Conservation (phyloP, 2,329 filamentous ascomycete species). For the Paraphoma chrysanthemicola region DNA sequence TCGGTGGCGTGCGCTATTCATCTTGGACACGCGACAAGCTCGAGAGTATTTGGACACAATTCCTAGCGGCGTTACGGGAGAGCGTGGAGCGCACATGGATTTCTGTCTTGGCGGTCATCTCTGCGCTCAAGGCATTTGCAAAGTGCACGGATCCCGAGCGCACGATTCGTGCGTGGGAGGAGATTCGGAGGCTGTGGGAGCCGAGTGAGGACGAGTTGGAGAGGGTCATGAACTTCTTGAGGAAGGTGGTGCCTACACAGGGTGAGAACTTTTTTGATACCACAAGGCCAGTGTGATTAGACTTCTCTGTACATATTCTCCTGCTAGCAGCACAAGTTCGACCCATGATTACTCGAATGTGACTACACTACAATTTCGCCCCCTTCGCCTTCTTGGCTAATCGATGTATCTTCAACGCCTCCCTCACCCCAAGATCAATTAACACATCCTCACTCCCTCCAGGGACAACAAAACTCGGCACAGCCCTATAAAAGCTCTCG, state of each 20-base stretch:
- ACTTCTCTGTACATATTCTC: not conserved
- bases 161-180: slow-evolving; percentile 63
- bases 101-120: slow-evolving; percentile 31
- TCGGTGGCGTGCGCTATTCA: slow-evolving; percentile 71
- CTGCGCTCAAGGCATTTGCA: slow-evolving; percentile 63
- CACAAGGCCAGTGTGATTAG: not conserved
- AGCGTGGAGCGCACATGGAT: slow-evolving; percentile 37
- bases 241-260: slow-evolving; percentile 26
- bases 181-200: slow-evolving; percentile 50
- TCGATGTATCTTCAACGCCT: slow-evolving; percentile 35
- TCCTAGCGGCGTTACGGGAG: slow-evolving; percentile 25
- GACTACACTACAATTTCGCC: slow-evolving; percentile 19
- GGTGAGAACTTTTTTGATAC: slow-evolving; percentile 19
- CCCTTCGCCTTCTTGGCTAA: slow-evolving; percentile 29
- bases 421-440: slow-evolving; percentile 38
- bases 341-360: not conserved
- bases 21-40: slow-evolving; percentile 78
- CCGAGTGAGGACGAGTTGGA: slow-evolving; percentile 45
- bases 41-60: slow-evolving; percentile 49
- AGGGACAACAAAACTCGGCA: slow-evolving; percentile 32
- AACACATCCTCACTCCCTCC: slow-evolving; percentile 38
- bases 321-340: not conserved
- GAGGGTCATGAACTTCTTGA: slow-evolving; percentile 26
- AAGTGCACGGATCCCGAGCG: slow-evolving; percentile 62
- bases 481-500: slow-evolving; percentile 33